A percentile compares a stretch with the other conserved stretches of the same genome.
Evolutionary conservation across 2,329 filamentous ascomycete genomes (phyloP).

Genomic region (Triangularia setosa): DNA sequence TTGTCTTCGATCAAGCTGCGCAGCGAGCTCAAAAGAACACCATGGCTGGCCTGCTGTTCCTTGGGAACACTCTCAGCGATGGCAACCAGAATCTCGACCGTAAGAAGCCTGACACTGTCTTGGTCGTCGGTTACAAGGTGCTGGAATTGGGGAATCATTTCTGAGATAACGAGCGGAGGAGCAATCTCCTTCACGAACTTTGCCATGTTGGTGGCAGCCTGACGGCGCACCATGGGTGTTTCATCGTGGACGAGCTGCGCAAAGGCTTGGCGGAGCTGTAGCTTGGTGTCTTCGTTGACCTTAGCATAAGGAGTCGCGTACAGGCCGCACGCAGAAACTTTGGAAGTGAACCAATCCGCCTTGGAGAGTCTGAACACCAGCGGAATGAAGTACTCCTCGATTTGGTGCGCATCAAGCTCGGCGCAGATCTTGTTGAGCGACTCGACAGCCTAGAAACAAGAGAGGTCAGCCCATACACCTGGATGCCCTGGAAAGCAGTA

Average conservation of each 20-base stretch:
- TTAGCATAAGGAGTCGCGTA: slow-evolving; percentile 93
- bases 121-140: slow-evolving; percentile 95
- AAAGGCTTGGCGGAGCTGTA: slow-evolving; percentile 88
- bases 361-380: slow-evolving; percentile 94
- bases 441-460: slow-evolving; percentile 73
- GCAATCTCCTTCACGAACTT: slow-evolving; percentile 99
- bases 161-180: slow-evolving; percentile 83
- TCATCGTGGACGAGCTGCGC: slow-evolving; percentile 93
- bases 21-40: slow-evolving; percentile 83
- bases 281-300: slow-evolving; percentile 81
- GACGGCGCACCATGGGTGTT: slow-evolving; percentile 97
- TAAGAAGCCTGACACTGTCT: slow-evolving; percentile 92
- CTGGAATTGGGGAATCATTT: slow-evolving; percentile 99
- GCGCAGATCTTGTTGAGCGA: slow-evolving; percentile 99
- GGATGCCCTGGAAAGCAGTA: background rate
- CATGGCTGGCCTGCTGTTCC: slow-evolving; percentile 95
- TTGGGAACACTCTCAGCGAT: slow-evolving; percentile 97
- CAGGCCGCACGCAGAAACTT: slow-evolving; percentile 94
- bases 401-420: slow-evolving; percentile 83
- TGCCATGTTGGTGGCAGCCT: slow-evolving; percentile 91
- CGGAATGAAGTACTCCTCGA: slow-evolving; percentile 96
- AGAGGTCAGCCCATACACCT: background rate
- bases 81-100: slow-evolving; percentile 92
- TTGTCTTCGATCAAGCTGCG: slow-evolving; percentile 97
- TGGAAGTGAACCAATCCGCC: slow-evolving; percentile 99